Evolutionary conservation across 2,329 filamentous ascomycete species (phyloP).

Genomic region (Reticulascus tulasneorum): DNA sequence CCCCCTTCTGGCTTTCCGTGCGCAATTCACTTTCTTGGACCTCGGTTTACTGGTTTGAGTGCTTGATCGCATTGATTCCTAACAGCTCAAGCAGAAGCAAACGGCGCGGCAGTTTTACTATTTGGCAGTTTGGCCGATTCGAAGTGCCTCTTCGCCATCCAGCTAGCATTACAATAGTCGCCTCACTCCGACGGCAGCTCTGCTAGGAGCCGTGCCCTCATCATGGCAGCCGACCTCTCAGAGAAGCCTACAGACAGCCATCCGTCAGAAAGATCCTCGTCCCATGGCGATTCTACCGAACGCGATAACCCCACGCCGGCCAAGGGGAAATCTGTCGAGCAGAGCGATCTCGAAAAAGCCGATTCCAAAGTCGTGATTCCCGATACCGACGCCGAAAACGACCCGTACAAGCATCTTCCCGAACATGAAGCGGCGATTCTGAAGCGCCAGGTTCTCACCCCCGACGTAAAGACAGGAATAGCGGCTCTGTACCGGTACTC

Average conservation of each 20-base stretch:
- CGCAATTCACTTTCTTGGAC: too few relatives aligned
- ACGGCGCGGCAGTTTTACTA: too few relatives aligned
- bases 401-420: conserved; percentile 60
- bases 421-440: conserved; percentile 63
- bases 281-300: conserved; percentile 28
- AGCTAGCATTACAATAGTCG: too few relatives aligned
- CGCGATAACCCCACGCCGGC: conserved; percentile 6
- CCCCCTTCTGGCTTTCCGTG: too few relatives aligned
- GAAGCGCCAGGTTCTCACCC: conserved; percentile 63
- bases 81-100: too few relatives aligned
- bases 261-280: conserved; percentile 27
- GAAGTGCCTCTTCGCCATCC: too few relatives aligned
- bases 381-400: conserved; percentile 39
- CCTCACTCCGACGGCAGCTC: conserved; percentile 3
- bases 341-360: conserved; percentile 31
- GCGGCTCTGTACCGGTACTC: conserved; percentile 68
- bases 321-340: conserved; percentile 16
- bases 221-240: conserved; percentile 5
- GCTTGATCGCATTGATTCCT: too few relatives aligned
- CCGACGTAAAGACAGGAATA: conserved; percentile 60
- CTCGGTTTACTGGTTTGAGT: too few relatives aligned
- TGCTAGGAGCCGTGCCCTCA: conserved; percentile 1
- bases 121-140: too few relatives aligned
- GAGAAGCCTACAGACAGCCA: conserved; percentile 12
- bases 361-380: conserved; percentile 37